Evolutionary conservation across 768 basidiomycete species (phyloP).

Genomic region (Russula foetens): DNA sequence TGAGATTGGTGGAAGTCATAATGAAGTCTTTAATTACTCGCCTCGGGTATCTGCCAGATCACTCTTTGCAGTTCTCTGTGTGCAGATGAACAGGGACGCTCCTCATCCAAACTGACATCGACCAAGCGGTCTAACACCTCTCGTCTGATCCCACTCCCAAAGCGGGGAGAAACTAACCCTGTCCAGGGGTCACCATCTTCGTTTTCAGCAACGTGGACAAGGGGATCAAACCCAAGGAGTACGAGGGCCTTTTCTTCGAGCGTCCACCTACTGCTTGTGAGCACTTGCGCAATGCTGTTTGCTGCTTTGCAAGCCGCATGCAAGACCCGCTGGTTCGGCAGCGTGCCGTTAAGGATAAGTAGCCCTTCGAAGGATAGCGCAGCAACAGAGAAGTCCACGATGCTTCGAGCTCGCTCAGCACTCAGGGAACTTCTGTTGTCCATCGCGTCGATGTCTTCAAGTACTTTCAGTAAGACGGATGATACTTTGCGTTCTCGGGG

Average conservation of each 20-base stretch:
- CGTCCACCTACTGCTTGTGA: slow-evolving; percentile 44
- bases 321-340: slow-evolving; percentile 51
- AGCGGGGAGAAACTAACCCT: slow-evolving; percentile 41
- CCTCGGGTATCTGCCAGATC: slow-evolving; percentile 65
- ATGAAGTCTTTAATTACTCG: slow-evolving; percentile 39
- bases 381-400: slow-evolving; percentile 60
- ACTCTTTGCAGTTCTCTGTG: slow-evolving; percentile 42
- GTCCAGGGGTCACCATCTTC: slow-evolving; percentile 29
- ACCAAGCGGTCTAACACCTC: slow-evolving; percentile 38
- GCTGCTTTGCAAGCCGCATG: slow-evolving; percentile 53
- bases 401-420: slow-evolving; percentile 55
- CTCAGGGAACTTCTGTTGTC: slow-evolving; percentile 33
- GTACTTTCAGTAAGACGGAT: slow-evolving; percentile 49
- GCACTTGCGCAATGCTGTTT: slow-evolving; percentile 32
- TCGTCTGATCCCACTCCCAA: slow-evolving; percentile 53
- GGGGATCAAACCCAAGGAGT: slow-evolving; percentile 54
- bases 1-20: not conserved
- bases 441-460: slow-evolving; percentile 44
- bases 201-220: slow-evolving; percentile 38
- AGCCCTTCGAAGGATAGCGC: slow-evolving; percentile 64
- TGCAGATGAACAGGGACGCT: slow-evolving; percentile 14
- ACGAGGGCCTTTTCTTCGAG: slow-evolving; percentile 56
- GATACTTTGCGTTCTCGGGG: slow-evolving; percentile 57
- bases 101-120: slow-evolving; percentile 8
- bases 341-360: slow-evolving; percentile 56